Conservation (phyloP, 192 early-diverging fungal species). For the Nowakowskiella sp. region DNA sequence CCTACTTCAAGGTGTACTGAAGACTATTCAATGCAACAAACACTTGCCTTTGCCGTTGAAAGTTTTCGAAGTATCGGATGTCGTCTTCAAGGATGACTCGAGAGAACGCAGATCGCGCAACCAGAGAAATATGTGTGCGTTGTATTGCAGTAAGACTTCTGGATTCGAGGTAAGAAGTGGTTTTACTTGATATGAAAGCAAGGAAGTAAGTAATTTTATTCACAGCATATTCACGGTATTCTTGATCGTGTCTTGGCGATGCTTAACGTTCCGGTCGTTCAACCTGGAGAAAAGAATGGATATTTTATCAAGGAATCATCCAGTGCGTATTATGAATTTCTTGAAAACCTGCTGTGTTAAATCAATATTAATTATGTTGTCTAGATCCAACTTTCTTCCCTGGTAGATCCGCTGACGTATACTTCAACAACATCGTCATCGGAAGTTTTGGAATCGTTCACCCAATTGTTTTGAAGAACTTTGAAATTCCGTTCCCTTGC, state of each 20-base stretch:
- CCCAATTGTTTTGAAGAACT: constrained; percentile 79
- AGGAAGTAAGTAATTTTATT: background rate
- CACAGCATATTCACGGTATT: constrained; percentile 77
- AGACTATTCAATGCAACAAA: constrained; percentile 86
- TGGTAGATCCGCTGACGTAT: constrained; percentile 83
- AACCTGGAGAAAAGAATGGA: constrained; percentile 44
- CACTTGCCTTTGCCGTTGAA: constrained; percentile 77
- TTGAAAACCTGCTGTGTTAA: constrained; percentile 8
- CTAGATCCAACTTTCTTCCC: constrained; percentile 80
- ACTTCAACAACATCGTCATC: constrained; percentile 52
- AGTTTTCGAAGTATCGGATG: constrained; percentile 94
- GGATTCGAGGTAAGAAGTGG: constrained; percentile 62
- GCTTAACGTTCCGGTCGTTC: constrained; percentile 51
- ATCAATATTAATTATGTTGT: background rate
- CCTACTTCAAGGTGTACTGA: constrained; percentile 85
- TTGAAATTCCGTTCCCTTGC: constrained; percentile 75
- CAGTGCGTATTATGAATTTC: constrained; percentile 24
- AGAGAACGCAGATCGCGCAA: constrained; percentile 76
- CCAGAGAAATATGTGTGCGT: constrained; percentile 76
- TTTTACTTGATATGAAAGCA: background rate
- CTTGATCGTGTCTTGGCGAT: constrained; percentile 84
- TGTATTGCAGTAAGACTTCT: constrained; percentile 74
- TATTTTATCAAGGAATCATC: constrained; percentile 74
- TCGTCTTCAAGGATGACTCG: constrained; percentile 80
- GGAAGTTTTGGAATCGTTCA: constrained; percentile 89